phyloP scores from a whole-genome alignment of 2,329 filamentous ascomycete genomes.

The Periconia macrospinosa region DNA sequence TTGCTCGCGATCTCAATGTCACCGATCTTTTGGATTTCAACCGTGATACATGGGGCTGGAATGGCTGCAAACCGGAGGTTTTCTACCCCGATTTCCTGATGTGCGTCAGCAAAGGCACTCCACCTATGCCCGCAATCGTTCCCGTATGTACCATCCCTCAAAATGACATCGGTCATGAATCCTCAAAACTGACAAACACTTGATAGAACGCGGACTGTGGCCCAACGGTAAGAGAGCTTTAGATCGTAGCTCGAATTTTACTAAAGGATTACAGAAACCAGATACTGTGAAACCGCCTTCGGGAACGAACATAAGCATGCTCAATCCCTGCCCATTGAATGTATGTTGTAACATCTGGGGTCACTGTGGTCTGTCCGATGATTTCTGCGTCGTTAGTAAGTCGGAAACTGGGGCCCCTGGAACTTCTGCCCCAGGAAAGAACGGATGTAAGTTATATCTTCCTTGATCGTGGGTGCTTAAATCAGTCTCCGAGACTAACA shows the following conservation, averaged over 20 bases:
- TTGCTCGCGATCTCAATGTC: neutral
- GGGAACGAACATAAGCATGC: conserved; percentile 26
- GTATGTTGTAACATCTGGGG: conserved; percentile 24
- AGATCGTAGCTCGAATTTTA: neutral
- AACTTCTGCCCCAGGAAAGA: conserved; percentile 8
- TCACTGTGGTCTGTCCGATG: conserved; percentile 14
- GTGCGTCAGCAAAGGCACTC: conserved; percentile 10
- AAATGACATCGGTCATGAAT: neutral
- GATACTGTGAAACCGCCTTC: conserved; percentile 40
- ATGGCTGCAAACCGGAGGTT: conserved; percentile 12
- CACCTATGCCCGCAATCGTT: conserved; percentile 24
- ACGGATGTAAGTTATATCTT: conserved; percentile 9
- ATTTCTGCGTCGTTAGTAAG: conserved; percentile 15
- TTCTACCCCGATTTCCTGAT: conserved; percentile 6
- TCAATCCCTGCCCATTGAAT: conserved; percentile 22
- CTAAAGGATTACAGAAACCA: conserved; percentile 17
- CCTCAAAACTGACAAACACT: neutral
- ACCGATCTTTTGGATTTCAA: conserved; percentile 10
- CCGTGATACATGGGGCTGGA: conserved; percentile 19
- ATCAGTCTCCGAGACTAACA: neutral
- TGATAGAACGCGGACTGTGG: conserved; percentile 47
- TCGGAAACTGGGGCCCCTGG: conserved; percentile 9
- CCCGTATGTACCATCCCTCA: neutral
- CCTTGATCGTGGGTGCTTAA: neutral
- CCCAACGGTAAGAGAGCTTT: conserved; percentile 34